Evolutionary conservation across 1,284 basidiomycete genomes (phyloP).

Genomic region (Schizophyllum amplum): DNA sequence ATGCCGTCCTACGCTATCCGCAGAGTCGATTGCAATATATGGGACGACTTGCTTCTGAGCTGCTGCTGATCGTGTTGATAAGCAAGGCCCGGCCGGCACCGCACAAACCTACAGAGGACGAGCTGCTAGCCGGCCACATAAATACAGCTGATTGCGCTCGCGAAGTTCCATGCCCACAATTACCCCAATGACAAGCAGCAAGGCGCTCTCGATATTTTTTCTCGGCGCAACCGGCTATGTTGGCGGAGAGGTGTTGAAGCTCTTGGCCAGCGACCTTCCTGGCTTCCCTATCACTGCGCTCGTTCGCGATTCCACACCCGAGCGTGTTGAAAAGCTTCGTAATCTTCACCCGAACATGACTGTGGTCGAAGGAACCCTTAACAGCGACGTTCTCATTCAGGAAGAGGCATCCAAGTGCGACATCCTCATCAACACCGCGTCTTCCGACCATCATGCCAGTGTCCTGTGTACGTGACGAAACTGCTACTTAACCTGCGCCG

Average conservation of each 20-base stretch:
- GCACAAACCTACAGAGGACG: too few relatives aligned
- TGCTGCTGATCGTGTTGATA: too few relatives aligned
- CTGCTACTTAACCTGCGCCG: too few relatives aligned
- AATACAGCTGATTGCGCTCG: too few relatives aligned
- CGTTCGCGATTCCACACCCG: background rate
- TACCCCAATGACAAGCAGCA: too few relatives aligned
- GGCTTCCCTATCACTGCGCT: background rate
- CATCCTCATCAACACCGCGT: slow-evolving; percentile 28
- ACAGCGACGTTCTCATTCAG: slow-evolving; percentile 26
- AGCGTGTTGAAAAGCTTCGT: background rate
- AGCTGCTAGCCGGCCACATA: too few relatives aligned
- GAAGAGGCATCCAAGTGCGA: slow-evolving; percentile 25
- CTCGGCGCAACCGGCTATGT: slow-evolving; percentile 38
- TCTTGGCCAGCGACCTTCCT: slow-evolving; percentile 23
- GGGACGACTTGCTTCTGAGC: too few relatives aligned
- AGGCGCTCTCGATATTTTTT: slow-evolving; percentile 27
- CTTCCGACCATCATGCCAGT: slow-evolving; percentile 29
- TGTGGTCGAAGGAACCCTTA: slow-evolving; percentile 29
- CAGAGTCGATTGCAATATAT: too few relatives aligned
- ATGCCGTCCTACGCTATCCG: too few relatives aligned
- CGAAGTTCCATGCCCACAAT: too few relatives aligned
- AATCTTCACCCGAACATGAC: background rate
- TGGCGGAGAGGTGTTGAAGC: slow-evolving; percentile 29
- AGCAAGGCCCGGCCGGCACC: too few relatives aligned
- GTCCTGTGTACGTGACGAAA: slow-evolving; percentile 21